phyloP scores from a whole-genome alignment of 306 rosid species.

The Rosa lucieae region DNA sequence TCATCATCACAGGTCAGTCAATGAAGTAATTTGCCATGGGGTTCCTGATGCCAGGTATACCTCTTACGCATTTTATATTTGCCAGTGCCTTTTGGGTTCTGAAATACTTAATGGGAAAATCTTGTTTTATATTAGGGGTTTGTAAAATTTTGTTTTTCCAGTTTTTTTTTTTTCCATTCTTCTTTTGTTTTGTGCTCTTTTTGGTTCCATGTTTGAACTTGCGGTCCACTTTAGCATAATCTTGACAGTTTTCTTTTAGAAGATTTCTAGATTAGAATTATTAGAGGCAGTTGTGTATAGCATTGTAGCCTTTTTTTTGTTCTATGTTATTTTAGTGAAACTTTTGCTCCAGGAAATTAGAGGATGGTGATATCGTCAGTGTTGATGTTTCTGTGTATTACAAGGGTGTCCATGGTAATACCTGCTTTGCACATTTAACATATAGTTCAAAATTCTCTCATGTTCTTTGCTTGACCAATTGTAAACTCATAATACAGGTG shows the following conservation, averaged over 20 bases:
- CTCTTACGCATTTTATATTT: not conserved
- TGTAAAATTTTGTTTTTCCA: too few species aligned
- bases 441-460: not conserved
- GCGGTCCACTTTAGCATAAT: not conserved
- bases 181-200: not conserved
- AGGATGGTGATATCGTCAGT: constrained; percentile 93
- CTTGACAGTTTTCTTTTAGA: not conserved
- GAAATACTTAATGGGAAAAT: not conserved
- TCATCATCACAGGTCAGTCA: constrained; percentile 73
- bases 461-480: not conserved
- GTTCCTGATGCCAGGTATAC: constrained; percentile 94
- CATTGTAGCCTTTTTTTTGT: not conserved
- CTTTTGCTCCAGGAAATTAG: constrained; percentile 70
- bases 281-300: not conserved
- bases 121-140: not conserved
- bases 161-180: not conserved
- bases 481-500: constrained; percentile 54
- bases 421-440: constrained; percentile 1
- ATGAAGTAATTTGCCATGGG: constrained; percentile 99
- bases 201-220: not conserved
- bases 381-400: constrained; percentile 83
- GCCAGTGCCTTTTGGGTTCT: not conserved
- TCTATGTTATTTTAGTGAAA: not conserved
- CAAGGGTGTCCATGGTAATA: constrained; percentile 87
- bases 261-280: not conserved